Conservation (phyloP, 176 grass and related monocot species). For the Carex scoparia region DNA sequence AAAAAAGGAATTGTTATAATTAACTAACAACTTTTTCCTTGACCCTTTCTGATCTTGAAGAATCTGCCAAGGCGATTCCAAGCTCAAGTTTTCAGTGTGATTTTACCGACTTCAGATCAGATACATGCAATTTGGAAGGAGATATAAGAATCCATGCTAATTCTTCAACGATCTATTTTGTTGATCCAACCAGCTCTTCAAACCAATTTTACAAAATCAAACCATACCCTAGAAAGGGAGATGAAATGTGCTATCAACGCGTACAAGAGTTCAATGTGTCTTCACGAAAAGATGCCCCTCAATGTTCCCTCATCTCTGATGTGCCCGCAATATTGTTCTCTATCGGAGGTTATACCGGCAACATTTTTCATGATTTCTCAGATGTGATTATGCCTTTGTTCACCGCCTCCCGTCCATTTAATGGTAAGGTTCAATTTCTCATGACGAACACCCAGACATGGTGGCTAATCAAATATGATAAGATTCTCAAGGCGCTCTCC, state of each 20-base stretch:
- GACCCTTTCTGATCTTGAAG: background rate
- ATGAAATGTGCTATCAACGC: slow-evolving; percentile 39
- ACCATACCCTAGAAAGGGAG: slow-evolving; percentile 86
- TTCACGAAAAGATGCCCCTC: slow-evolving; percentile 3
- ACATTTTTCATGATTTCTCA: slow-evolving; percentile 99
- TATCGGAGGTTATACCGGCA: slow-evolving; percentile 80
- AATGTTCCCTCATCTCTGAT: slow-evolving; percentile 32
- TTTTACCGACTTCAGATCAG: slow-evolving; percentile 51
- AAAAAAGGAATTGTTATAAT: background rate
- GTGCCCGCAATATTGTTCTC: slow-evolving; percentile 62
- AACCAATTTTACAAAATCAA: slow-evolving; percentile 32
- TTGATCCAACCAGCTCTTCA: slow-evolving; percentile 3
- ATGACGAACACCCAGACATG: slow-evolving; percentile 42
- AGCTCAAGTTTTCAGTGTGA: slow-evolving; percentile 41
- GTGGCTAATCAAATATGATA: slow-evolving; percentile 88
- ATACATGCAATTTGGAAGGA: slow-evolving; percentile 66
- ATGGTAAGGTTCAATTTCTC: slow-evolving; percentile 63
- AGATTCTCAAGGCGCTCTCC: slow-evolving; percentile 50
- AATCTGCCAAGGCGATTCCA: background rate
- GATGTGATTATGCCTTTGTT: slow-evolving; percentile 81
- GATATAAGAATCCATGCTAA: slow-evolving; percentile 71
- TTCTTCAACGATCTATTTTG: slow-evolving; percentile 36
- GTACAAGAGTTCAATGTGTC: slow-evolving; percentile 43
- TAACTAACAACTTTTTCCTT: background rate
- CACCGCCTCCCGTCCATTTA: slow-evolving; percentile 39